Conservation (phyloP, 140 eudicot genomes). For the Bidens hawaiensis region DNA sequence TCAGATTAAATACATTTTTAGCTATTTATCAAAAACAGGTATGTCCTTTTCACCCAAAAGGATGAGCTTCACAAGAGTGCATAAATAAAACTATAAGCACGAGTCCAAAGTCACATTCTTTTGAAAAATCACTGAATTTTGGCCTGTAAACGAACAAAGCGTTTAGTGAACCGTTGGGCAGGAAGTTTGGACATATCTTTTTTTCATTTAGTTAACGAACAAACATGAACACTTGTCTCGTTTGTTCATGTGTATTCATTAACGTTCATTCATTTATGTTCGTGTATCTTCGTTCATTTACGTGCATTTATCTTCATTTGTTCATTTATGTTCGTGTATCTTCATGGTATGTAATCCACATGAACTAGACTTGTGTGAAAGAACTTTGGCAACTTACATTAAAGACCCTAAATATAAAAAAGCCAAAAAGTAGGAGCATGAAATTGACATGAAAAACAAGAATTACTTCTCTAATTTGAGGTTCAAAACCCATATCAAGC, state of each 20-base stretch:
- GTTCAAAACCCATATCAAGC: constrained; percentile 98
- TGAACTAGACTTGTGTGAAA: not conserved
- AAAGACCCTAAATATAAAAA: too few species aligned
- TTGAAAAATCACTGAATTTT: not conserved
- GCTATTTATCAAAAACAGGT: constrained; percentile 4
- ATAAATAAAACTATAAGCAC: not conserved
- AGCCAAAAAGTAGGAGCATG: too few species aligned
- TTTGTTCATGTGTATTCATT: too few species aligned
- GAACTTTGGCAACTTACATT: not conserved
- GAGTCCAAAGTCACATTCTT: not conserved
- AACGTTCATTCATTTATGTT: too few species aligned
- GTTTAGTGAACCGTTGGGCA: too few species aligned
- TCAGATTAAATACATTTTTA: constrained; percentile 1
- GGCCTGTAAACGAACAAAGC: constrained; percentile 5
- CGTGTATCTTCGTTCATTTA: too few species aligned
- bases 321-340: too few species aligned
- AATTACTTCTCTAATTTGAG: constrained; percentile 76
- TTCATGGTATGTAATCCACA: too few species aligned
- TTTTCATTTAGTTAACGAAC: too few species aligned
- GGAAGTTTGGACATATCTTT: too few species aligned
- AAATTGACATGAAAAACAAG: not conserved
- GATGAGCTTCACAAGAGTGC: not conserved
- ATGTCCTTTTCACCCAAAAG: not conserved
- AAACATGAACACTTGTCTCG: too few species aligned
- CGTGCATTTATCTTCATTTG: too few species aligned